Percentiles rank a stretch among this genome's conserved stretches.
phyloP scores from a whole-genome alignment of 2,329 filamentous ascomycete genomes.

The Claviceps sp. region DNA sequence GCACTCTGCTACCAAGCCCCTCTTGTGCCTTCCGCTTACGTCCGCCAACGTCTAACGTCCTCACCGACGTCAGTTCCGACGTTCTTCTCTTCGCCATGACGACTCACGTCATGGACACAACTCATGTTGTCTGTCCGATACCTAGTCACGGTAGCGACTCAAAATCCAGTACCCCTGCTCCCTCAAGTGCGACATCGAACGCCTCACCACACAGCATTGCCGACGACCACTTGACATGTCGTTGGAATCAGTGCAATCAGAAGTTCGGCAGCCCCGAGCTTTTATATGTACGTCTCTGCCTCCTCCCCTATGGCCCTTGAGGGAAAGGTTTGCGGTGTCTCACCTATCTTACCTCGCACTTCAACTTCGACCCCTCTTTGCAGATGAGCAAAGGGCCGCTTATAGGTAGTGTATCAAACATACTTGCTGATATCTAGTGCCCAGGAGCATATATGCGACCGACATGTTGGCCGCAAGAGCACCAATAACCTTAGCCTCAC shows the following conservation, averaged over 20 bases:
- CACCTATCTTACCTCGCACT: too few species aligned
- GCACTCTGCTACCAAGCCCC: background rate
- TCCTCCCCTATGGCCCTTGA: too few species aligned
- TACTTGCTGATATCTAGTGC: slow-evolving; percentile 3
- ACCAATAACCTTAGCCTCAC: slow-evolving; percentile 97
- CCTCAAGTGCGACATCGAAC: slow-evolving; percentile 34
- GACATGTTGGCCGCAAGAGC: slow-evolving; percentile 95
- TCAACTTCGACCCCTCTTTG: too few species aligned
- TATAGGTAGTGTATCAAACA: background rate
- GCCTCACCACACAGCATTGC: slow-evolving; percentile 27
- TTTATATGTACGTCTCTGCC: slow-evolving; percentile 40
- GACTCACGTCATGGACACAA: slow-evolving; percentile 16
- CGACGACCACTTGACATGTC: slow-evolving; percentile 45
- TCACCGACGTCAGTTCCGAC: slow-evolving; percentile 7
- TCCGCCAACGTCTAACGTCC: background rate
- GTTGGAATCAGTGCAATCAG: slow-evolving; percentile 46
- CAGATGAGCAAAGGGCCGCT: background rate
- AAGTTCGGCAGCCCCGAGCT: slow-evolving; percentile 44
- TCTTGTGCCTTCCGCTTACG: background rate
- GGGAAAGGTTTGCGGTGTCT: too few species aligned
- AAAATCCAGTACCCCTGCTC: slow-evolving; percentile 39
- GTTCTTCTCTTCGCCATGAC: slow-evolving; percentile 17
- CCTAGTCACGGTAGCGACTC: slow-evolving; percentile 28
- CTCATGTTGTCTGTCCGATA: slow-evolving; percentile 10
- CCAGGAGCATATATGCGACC: slow-evolving; percentile 94